A percentile compares a stretch with the other conserved stretches of the same genome.
Conservation (phyloP, 768 basidiomycete species). For the Mycena olivaceomarginata region DNA sequence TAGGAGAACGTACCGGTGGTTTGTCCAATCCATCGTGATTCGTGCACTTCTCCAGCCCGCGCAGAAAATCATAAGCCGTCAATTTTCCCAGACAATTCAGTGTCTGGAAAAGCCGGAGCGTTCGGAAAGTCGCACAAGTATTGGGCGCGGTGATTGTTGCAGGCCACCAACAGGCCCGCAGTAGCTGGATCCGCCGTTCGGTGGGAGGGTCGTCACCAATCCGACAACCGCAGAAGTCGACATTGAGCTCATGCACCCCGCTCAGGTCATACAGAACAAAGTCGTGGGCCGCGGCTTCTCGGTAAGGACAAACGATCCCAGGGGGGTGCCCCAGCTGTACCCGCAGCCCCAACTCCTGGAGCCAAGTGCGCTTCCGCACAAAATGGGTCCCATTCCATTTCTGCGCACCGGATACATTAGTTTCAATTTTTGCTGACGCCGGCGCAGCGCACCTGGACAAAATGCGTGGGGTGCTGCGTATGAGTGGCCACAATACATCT, state of each 20-base stretch:
- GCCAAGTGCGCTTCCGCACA: conserved; percentile 2
- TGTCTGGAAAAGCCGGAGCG: conserved; percentile 34
- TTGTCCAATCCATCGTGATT: too few relatives aligned
- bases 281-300: neutral
- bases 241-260: conserved; percentile 36
- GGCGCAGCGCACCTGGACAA: conserved; percentile 2
- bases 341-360: conserved; percentile 31
- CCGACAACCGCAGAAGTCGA: conserved; percentile 28
- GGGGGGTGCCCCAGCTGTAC: conserved; percentile 35
- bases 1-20: too few relatives aligned
- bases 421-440: neutral
- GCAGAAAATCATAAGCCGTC: too few relatives aligned
- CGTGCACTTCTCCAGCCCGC: too few relatives aligned
- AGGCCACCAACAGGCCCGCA: too few relatives aligned
- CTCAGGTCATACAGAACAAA: conserved; percentile 29
- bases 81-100: conserved; percentile 22
- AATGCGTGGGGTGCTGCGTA: neutral
- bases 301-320: conserved; percentile 2
- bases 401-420: neutral
- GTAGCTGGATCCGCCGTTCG: conserved; percentile 19
- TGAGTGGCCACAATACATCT: neutral
- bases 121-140: conserved; percentile 31
- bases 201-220: neutral
- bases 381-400: conserved; percentile 24
- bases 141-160: conserved; percentile 11